Conservation (phyloP, 345 rosid genomes). For the Citropsis articulata region DNA sequence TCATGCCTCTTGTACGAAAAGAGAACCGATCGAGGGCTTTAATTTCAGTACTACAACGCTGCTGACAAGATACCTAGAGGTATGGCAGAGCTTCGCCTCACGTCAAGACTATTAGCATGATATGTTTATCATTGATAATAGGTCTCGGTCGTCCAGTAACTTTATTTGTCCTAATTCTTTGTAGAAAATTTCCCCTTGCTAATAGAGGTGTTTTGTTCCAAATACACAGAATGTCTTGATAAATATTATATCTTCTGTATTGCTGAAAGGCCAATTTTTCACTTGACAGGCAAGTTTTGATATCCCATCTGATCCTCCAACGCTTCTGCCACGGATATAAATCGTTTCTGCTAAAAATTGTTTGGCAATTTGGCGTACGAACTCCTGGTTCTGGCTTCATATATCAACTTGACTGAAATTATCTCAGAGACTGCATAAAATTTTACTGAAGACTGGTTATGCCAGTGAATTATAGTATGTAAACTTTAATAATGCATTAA, state of each 20-base stretch:
- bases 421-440: not conserved
- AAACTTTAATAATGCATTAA: not conserved
- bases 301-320: constrained; percentile 45
- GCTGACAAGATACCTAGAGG: constrained; percentile 75
- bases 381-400: not conserved
- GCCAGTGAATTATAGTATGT: not conserved
- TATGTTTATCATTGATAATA: not conserved
- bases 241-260: not conserved
- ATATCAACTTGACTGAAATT: not conserved
- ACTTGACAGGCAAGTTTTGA: constrained; percentile 53
- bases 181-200: not conserved
- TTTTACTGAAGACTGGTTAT: not conserved
- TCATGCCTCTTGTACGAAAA: constrained; percentile 64
- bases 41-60: constrained; percentile 77
- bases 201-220: not conserved
- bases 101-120: not conserved
- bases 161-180: not conserved
- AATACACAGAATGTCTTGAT: not conserved
- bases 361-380: not conserved
- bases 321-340: constrained; percentile 49
- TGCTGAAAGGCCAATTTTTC: constrained; percentile 5
- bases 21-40: constrained; percentile 69
- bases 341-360: not conserved
- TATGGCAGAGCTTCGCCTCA: constrained; percentile 19
- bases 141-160: not conserved